Conservation (phyloP, 495 filamentous ascomycete genomes). For the Amphirosellinia nigrospora region DNA sequence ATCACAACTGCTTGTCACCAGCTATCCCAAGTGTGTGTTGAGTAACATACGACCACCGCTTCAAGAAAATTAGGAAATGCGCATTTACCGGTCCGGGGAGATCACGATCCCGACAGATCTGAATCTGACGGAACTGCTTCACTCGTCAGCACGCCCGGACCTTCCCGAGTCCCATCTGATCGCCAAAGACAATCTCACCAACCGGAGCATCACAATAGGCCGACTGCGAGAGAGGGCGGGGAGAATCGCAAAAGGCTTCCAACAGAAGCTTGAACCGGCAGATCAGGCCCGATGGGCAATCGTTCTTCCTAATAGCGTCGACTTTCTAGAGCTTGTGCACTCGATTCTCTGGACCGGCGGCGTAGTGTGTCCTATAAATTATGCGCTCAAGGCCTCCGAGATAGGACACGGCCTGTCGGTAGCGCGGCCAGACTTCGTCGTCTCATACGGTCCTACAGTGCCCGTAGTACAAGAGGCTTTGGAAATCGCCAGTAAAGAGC, state of each 20-base stretch:
- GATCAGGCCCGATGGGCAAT: conserved; percentile 44
- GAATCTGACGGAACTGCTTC: conserved; percentile 45
- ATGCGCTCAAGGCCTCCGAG: conserved; percentile 34
- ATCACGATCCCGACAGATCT: conserved; percentile 43
- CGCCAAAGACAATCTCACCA: conserved; percentile 46
- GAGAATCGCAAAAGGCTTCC: conserved; percentile 41
- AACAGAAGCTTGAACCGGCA: conserved; percentile 32
- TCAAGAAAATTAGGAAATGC: conserved; percentile 33
- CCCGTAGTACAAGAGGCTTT: conserved; percentile 28
- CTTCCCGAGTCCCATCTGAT: conserved; percentile 45
- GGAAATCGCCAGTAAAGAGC: conserved; percentile 24
- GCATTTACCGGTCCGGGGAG: conserved; percentile 37
- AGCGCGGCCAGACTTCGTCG: conserved; percentile 39
- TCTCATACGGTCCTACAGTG: conserved; percentile 37
- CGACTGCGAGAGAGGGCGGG: conserved; percentile 44
- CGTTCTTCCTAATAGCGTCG: conserved; percentile 45
- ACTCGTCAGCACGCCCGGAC: conserved; percentile 36
- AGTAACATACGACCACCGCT: not conserved
- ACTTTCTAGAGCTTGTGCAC: conserved; percentile 45
- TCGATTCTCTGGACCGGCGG: conserved; percentile 39
- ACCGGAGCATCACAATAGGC: conserved; percentile 44
- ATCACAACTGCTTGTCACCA: not conserved
- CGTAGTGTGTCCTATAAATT: conserved; percentile 34
- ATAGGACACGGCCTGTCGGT: conserved; percentile 35
- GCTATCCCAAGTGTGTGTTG: not conserved